These are phyloP conservation scores for Hyaloscypha bicolor DNA, from an alignment of 495 filamentous ascomycete species.

Conservation along the genomic window DNA sequence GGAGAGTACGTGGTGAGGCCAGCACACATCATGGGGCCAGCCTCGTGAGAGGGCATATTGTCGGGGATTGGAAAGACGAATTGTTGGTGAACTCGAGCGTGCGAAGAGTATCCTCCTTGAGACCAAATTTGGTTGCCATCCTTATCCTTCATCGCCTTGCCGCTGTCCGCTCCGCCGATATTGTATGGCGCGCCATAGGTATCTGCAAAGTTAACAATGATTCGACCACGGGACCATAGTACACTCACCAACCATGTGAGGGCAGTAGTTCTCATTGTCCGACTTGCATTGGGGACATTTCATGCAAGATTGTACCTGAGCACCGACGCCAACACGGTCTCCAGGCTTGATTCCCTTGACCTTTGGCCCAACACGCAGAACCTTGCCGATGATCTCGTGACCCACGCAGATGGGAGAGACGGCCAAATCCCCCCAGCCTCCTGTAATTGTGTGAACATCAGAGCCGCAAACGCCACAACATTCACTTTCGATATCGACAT, in stretches of 20 bases:
- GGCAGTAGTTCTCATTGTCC: slow-evolving; percentile 79
- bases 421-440: slow-evolving; percentile 71
- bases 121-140: slow-evolving; percentile 55
- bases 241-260: slow-evolving; percentile 53
- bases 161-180: slow-evolving; percentile 34
- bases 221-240: neutral
- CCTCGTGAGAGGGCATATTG: slow-evolving; percentile 58
- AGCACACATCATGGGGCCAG: slow-evolving; percentile 80
- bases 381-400: slow-evolving; percentile 75
- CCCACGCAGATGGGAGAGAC: slow-evolving; percentile 72
- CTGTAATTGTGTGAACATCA: slow-evolving; percentile 77
- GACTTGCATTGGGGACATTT: slow-evolving; percentile 67
- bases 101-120: slow-evolving; percentile 68
- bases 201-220: slow-evolving; percentile 37
- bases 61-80: slow-evolving; percentile 78
- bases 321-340: slow-evolving; percentile 78
- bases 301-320: slow-evolving; percentile 74
- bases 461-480: slow-evolving; percentile 73
- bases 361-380: slow-evolving; percentile 68
- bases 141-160: slow-evolving; percentile 34
- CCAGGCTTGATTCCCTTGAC: slow-evolving; percentile 69
- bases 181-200: slow-evolving; percentile 70
- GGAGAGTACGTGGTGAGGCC: slow-evolving; percentile 75
- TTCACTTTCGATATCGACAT: slow-evolving; percentile 73
- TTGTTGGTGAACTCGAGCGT: slow-evolving; percentile 76